These are phyloP conservation scores for Verticillium zaregamsianum DNA, from an alignment of 2,329 filamentous ascomycete species.

Conservation along the genomic window DNA sequence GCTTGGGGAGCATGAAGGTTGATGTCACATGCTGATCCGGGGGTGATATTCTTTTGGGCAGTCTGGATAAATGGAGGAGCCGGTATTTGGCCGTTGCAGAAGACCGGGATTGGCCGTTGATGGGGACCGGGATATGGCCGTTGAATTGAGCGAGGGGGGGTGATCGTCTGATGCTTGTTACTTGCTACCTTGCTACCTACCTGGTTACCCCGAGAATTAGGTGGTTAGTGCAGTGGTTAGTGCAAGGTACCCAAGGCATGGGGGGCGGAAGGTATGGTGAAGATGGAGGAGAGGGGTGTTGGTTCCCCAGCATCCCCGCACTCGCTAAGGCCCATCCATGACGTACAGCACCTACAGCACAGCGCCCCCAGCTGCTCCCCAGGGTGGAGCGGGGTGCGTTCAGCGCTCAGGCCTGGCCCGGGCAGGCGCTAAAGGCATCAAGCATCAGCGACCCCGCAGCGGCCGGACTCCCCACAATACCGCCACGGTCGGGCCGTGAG, in stretches of 20 bases:
- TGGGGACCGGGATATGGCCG: background rate
- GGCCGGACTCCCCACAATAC: background rate
- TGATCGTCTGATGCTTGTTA: background rate
- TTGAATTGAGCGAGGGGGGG: background rate
- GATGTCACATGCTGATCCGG: background rate
- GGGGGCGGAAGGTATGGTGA: background rate
- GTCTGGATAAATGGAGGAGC: background rate
- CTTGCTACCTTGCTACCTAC: no score
- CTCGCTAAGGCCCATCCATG: background rate
- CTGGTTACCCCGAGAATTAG: background rate
- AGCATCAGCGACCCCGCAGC: background rate
- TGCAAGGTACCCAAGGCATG: background rate
- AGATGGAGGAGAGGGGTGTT: background rate
- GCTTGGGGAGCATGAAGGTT: background rate
- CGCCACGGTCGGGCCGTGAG: background rate
- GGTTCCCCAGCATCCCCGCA: background rate
- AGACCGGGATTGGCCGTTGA: background rate
- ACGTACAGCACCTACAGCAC: background rate
- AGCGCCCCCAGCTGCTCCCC: background rate
- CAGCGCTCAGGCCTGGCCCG: background rate
- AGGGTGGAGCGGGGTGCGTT: background rate
- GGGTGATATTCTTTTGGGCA: background rate
- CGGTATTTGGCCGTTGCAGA: background rate
- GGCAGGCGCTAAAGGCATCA: background rate
- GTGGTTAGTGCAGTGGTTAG: background rate